Evolutionary conservation across 2,329 filamentous ascomycete species (phyloP), one percentile per base, ranked within the genome.

Genomic region (Aspergillus sp.): DNA sequence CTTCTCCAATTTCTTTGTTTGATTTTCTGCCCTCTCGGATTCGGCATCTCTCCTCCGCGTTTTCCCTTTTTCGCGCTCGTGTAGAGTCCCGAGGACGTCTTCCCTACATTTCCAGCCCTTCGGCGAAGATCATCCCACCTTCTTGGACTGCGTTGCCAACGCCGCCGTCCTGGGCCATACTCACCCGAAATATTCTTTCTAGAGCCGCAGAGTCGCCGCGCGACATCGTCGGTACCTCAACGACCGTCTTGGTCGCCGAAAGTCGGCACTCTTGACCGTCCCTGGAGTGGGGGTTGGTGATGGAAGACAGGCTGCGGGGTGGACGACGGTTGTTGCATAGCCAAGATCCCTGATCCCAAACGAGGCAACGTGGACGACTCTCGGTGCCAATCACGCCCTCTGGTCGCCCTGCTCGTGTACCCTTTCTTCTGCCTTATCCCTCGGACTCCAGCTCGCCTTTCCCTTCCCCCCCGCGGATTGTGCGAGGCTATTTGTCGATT

Each of bases 301-400:
- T 59, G 60, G 62, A 59, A 62, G 58, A 59, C 58, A 57, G 56
- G 59, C 62, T 68, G 67, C 65, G 65, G 66, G 65, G 65, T 67
- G 63, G 57, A 60, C 58, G 46, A 61, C 60, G 54, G 59, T 58
- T 68, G 62, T 53, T 68, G 62, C 64, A 65, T 63, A 57, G 61
- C 62, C 61, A 62, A 65, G 63, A 69, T 68, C 61, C 63, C 45
- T 57, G 62, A 63, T 68, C 60, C 61, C 57, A 55, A 64, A 61
- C 52, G 58, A 63, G 55, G 59, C 62, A 69, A 69, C 66, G 67
- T 69, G 66, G 63, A 65, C 66, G 47, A 60, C 58, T 34, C 41
- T 50, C 52, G 41, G 56, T 68, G 56, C 66, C 62, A 66, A 66
- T 65, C 61, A 63, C 28, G 25, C 51, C 34, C 45, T 49, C 38